A percentile compares a stretch with the other conserved stretches of the same genome.
Conservation (phyloP, 306 rosid species). For the Rosa chinensis region DNA sequence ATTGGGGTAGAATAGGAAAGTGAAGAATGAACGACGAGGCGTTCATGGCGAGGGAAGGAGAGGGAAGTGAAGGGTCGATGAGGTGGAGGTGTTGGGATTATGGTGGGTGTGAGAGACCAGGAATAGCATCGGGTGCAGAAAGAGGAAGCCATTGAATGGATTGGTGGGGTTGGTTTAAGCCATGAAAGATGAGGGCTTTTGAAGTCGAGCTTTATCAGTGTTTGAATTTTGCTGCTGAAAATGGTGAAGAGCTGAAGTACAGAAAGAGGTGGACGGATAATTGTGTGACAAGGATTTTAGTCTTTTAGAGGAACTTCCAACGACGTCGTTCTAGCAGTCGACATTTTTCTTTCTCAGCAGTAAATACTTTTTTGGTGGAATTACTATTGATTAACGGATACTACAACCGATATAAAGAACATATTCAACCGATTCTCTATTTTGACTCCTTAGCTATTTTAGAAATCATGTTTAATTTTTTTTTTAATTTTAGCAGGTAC, state of each 20-base stretch:
- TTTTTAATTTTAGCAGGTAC: too few species aligned
- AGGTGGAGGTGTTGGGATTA: constrained; percentile 11
- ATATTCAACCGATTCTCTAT: too few species aligned
- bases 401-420: too few species aligned
- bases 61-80: constrained; percentile 27
- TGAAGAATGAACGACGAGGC: constrained; percentile 23
- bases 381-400: too few species aligned
- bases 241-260: neutral
- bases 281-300: neutral
- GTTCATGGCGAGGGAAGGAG: constrained; percentile 27
- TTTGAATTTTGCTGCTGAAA: neutral
- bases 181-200: neutral
- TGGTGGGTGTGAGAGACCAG: neutral
- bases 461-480: too few species aligned
- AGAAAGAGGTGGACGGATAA: neutral
- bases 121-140: neutral
- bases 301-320: neutral
- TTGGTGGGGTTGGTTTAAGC: neutral
- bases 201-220: neutral
- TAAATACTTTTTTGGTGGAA: too few species aligned
- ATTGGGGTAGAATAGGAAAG: constrained; percentile 14
- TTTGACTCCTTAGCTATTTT: too few species aligned
- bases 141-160: neutral
- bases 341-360: too few species aligned
- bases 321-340: neutral